Evolutionary conservation across 2,329 filamentous ascomycete species (phyloP).

Genomic region (Coniochaeta ligniaria): DNA sequence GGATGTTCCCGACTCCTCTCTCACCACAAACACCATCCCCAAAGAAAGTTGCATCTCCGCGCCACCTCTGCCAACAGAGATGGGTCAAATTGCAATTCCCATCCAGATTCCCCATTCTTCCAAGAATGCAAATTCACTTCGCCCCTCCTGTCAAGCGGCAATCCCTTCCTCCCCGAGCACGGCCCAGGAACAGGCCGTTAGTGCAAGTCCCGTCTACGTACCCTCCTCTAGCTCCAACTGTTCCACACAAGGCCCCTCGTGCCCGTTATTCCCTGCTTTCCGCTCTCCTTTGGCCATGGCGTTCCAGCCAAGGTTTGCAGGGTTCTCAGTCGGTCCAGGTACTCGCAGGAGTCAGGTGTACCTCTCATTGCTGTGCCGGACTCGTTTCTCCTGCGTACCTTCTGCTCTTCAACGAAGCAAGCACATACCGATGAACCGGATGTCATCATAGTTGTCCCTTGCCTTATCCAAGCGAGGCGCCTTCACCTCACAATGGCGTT

Average conservation of each 20-base stretch:
- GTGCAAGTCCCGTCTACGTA: not conserved
- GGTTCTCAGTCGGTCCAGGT: not conserved
- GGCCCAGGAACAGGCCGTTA: not conserved
- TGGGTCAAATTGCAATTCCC: conserved; percentile 1
- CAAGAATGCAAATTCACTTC: conserved; percentile 1
- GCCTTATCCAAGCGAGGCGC: too few species aligned
- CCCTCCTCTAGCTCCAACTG: too few species aligned
- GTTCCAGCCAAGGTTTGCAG: not conserved
- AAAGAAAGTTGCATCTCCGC: not conserved
- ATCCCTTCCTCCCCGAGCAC: not conserved
- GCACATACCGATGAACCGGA: not conserved
- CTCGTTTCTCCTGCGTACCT: not conserved
- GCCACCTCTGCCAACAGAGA: not conserved
- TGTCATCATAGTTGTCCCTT: not conserved
- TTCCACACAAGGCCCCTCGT: not conserved
- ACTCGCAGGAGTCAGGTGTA: not conserved
- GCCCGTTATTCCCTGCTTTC: not conserved
- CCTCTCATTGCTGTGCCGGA: not conserved
- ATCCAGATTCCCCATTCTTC: conserved; percentile 6
- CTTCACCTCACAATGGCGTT: not conserved
- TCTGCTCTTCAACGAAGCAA: not conserved
- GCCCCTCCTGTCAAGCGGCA: not conserved
- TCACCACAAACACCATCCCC: not conserved
- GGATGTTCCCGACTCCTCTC: not conserved
- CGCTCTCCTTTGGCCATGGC: not conserved